Evolutionary conservation across 306 rosid species (phyloP).

Genomic region (Elaeagnus macrophylla): DNA sequence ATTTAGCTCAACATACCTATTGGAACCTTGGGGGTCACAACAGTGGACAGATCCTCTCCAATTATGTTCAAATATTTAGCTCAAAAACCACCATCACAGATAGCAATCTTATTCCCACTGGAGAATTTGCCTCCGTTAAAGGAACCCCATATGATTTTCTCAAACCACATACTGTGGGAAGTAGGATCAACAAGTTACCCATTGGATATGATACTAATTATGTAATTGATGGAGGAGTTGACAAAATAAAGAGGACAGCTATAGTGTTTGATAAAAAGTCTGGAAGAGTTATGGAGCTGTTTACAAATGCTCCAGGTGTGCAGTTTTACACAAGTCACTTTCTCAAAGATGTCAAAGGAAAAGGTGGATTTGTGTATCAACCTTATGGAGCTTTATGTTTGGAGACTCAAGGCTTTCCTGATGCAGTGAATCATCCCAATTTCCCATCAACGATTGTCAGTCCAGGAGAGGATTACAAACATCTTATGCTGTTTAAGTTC

Average conservation of each 20-base stretch:
- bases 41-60: slow-evolving; percentile 60
- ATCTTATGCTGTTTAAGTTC: slow-evolving; percentile 43
- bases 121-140: slow-evolving; percentile 39
- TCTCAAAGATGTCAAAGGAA: slow-evolving; percentile 53
- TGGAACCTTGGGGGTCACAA: slow-evolving; percentile 84
- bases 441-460: slow-evolving; percentile 72
- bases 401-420: slow-evolving; percentile 71
- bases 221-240: slow-evolving; percentile 37
- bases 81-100: slow-evolving; percentile 58
- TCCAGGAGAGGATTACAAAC: slow-evolving; percentile 46
- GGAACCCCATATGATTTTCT: slow-evolving; percentile 82
- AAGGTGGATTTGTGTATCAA: slow-evolving; percentile 52
- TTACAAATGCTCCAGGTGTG: slow-evolving; percentile 66
- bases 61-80: slow-evolving; percentile 49
- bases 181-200: slow-evolving; percentile 43
- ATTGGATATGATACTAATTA: slow-evolving; percentile 76
- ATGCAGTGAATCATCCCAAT: slow-evolving; percentile 60
- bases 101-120: slow-evolving; percentile 63
- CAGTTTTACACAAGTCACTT: slow-evolving; percentile 63
- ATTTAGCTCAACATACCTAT: slow-evolving; percentile 61
- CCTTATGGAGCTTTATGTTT: slow-evolving; percentile 43
- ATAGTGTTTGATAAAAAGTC: slow-evolving; percentile 48
- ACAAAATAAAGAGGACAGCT: slow-evolving; percentile 36
- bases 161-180: slow-evolving; percentile 44
- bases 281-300: slow-evolving; percentile 52